Base-by-base conservation (phyloP, 2,329 filamentous ascomycete genomes). In the Apiospora aurea region DNA sequence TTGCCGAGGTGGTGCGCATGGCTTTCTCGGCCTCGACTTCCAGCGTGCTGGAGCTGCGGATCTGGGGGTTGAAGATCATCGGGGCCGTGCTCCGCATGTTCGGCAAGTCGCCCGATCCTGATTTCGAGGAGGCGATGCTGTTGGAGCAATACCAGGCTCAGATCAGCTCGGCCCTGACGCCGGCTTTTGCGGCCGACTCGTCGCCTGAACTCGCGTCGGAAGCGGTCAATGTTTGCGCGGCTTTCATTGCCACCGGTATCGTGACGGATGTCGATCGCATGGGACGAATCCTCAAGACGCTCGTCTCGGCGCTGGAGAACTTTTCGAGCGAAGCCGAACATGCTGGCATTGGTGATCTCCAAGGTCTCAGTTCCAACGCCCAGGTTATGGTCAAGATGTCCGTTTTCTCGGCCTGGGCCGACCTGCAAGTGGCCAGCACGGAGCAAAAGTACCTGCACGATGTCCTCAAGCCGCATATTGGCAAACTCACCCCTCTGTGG, bases 321-420 rank as follows among this genome's bases (percentile, higher is more conserved):
- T 97, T 98, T 78, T 94, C 94, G 2, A 91, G 88, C 66, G 94
- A 97, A 74, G 87, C 89, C 0, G 93, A 97, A 77, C 93, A 92
- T 61, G 94, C 93, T 0, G 91, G 94, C 29, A 98, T 99, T 79
- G 96, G 96, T 21, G 97, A 99, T 76, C 87, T 99, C 7, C 94
- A 94, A 82, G 94, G 94, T 0, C 89, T 99, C 24, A 98, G 95
- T 79, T 95, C 96, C 1, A 99, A 99, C 80, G 96, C 96, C 0
- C 94, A 97, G 79, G 94, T 98, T 68, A 99, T 99, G 96, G 94
- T 99, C 71, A 97, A 97, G 82, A 96, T 98, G 90, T 93, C 96
- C 0, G 93, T 99, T 1, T 97, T 97, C 81, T 96, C 96, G 1
- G 96, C 96, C 0, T 99, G 96, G 96, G 97, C 96, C 4, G 94